A percentile compares a stretch with the other conserved stretches of the same genome.
phyloP scores from a whole-genome alignment of 805 yeast species.

The Pichia cephalocereana region DNA sequence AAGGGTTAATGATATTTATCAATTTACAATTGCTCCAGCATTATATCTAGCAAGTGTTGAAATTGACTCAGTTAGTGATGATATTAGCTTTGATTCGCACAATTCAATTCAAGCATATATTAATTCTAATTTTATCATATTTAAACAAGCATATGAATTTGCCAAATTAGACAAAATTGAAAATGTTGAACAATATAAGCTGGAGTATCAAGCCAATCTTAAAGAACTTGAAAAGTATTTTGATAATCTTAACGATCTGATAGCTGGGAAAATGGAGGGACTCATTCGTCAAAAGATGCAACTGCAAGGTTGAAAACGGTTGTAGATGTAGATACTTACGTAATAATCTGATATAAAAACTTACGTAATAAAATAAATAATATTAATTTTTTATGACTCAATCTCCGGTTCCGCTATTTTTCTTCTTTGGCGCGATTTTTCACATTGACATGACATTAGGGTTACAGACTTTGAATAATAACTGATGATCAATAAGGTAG shows the following conservation, averaged over 20 bases:
- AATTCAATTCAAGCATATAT: conserved; percentile 1
- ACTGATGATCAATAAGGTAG: too few relatives aligned
- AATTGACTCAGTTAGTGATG: not conserved
- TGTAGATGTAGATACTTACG: too few relatives aligned
- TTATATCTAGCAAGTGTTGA: not conserved
- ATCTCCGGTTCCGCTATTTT: too few relatives aligned
- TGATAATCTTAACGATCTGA: not conserved
- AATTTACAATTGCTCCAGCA: conserved; percentile 4
- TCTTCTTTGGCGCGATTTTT: too few relatives aligned
- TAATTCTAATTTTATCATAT: not conserved
- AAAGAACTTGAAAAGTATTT: not conserved
- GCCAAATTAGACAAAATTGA: not conserved
- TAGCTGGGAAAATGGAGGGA: not conserved
- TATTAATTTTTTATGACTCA: too few relatives aligned
- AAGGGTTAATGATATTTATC: not conserved
- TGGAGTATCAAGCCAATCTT: not conserved
- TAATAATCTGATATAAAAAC: too few relatives aligned
- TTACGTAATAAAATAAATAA: too few relatives aligned
- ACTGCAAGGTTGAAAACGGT: too few relatives aligned
- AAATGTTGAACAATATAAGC: not conserved
- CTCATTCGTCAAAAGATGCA: not conserved
- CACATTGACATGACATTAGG: too few relatives aligned
- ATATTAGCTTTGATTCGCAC: not conserved
- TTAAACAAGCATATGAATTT: not conserved
- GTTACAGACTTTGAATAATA: too few relatives aligned